phyloP scores from a whole-genome alignment of 495 filamentous ascomycete species.

The Entonaema liquescens region DNA sequence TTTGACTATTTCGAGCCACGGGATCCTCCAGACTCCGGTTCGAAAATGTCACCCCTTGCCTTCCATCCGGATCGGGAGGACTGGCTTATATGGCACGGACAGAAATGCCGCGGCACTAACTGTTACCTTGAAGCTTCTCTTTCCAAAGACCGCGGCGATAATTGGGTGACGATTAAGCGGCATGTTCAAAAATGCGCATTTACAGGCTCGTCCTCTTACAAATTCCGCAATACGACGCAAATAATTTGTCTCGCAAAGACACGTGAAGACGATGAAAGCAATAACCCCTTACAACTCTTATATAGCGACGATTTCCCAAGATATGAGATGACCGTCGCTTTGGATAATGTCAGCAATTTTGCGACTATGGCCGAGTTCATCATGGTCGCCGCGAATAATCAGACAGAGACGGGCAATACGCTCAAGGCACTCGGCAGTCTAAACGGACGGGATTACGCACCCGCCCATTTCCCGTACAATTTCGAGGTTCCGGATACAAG shows the following conservation, averaged over 20 bases:
- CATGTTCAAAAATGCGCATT: conserved; percentile 84
- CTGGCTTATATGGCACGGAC: conserved; percentile 91
- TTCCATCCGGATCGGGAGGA: conserved; percentile 86
- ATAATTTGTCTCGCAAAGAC: conserved; percentile 82
- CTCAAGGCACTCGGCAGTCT: conserved; percentile 83
- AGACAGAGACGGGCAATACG: conserved; percentile 59
- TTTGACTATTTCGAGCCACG: conserved; percentile 74
- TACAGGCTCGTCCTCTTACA: conserved; percentile 67
- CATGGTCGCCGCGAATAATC: conserved; percentile 78
- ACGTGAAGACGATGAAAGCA: conserved; percentile 67
- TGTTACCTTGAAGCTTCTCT: conserved; percentile 78
- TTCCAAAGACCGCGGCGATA: conserved; percentile 75
- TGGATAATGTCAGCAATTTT: conserved; percentile 79
- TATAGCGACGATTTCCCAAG: conserved; percentile 79
- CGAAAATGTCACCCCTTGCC: conserved; percentile 55
- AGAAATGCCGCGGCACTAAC: conserved; percentile 64
- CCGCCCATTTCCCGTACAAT: conserved; percentile 83
- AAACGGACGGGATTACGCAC: conserved; percentile 81
- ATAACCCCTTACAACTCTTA: conserved; percentile 72
- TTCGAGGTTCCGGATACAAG: conserved; percentile 76
- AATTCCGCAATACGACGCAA: conserved; percentile 69
- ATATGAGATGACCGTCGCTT: conserved; percentile 61
- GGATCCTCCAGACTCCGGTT: conserved; percentile 46
- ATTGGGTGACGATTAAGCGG: conserved; percentile 73
- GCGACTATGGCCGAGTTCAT: conserved; percentile 96